phyloP scores from a whole-genome alignment of 352 stramenopile species.

The Phytopythium sindhum region DNA sequence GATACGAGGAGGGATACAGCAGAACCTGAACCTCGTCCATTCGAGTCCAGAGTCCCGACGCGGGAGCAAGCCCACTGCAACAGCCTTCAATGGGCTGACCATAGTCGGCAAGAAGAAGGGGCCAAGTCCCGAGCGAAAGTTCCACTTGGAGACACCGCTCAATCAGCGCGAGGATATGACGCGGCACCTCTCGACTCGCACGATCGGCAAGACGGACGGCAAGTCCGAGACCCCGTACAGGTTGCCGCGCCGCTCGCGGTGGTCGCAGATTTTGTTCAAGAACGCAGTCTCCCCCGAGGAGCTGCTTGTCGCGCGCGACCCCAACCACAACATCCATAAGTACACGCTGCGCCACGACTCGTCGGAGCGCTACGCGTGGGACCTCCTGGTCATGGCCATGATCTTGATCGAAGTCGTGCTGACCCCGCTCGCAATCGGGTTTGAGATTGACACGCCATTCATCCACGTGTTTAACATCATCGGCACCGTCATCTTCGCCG shows the following conservation, averaged over 20 bases:
- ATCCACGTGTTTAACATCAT: slow-evolving; percentile 20
- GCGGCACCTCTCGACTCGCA: slow-evolving; percentile 28
- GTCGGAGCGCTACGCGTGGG: slow-evolving; percentile 33
- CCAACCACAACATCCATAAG: slow-evolving; percentile 23
- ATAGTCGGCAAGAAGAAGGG: background rate
- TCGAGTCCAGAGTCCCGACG: background rate
- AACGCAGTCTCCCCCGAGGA: slow-evolving; percentile 28
- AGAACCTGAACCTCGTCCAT: background rate
- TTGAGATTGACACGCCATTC: slow-evolving; percentile 21
- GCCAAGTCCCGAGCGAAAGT: slow-evolving; percentile 18
- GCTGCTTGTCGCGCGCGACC: slow-evolving; percentile 32
- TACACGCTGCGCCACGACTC: slow-evolving; percentile 61
- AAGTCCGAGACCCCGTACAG: slow-evolving; percentile 6
- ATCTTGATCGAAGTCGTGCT: slow-evolving; percentile 53
- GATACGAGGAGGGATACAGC: no score
- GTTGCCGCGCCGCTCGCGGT: background rate
- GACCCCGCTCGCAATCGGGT: slow-evolving; percentile 51
- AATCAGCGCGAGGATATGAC: slow-evolving; percentile 10
- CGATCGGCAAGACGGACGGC: background rate
- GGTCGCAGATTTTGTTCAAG: slow-evolving; percentile 21
- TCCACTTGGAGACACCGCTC: slow-evolving; percentile 1
- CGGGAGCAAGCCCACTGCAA: background rate
- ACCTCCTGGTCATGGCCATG: slow-evolving; percentile 49
- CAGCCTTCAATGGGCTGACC: background rate
- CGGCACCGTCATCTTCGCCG: slow-evolving; percentile 42